A percentile compares a stretch with the other conserved stretches of the same genome.
phyloP scores from a whole-genome alignment of 495 filamentous ascomycete genomes.

The Lasiosphaeria miniovina region DNA sequence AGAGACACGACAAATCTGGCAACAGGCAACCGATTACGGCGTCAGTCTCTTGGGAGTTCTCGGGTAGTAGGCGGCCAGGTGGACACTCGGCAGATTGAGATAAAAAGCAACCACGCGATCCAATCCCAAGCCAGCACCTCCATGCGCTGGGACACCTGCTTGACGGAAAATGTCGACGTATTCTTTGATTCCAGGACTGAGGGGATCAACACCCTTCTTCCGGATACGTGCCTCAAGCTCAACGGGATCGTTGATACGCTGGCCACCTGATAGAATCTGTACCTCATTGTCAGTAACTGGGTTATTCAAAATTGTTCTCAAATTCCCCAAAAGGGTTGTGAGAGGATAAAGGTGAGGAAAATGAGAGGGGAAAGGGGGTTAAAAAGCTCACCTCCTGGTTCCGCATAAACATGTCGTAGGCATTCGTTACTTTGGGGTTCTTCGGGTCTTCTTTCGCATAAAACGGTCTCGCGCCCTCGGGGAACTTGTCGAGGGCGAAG shows the following conservation, averaged over 20 bases:
- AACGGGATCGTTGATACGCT: constrained; percentile 74
- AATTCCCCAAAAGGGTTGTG: background rate
- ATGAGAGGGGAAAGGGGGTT: too few species aligned
- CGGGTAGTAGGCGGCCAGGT: constrained; percentile 75
- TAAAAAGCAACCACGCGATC: constrained; percentile 90
- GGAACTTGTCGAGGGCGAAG: constrained; percentile 90
- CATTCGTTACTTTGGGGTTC: constrained; percentile 69
- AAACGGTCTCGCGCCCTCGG: constrained; percentile 79
- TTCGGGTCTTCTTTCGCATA: constrained; percentile 79
- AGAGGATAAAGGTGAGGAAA: background rate
- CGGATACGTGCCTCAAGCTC: constrained; percentile 67
- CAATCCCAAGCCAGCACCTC: constrained; percentile 81
- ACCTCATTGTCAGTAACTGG: too few species aligned
- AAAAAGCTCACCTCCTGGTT: constrained; percentile 55
- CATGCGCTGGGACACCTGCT: constrained; percentile 73
- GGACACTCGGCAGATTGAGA: constrained; percentile 76
- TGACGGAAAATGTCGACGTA: constrained; percentile 79
- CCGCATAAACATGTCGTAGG: constrained; percentile 90
- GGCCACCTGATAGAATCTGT: constrained; percentile 64
- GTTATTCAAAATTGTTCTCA: background rate
- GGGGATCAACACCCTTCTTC: constrained; percentile 70
- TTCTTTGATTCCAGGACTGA: constrained; percentile 72
- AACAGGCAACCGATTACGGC: constrained; percentile 43
- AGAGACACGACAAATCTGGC: too few species aligned
- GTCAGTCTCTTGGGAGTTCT: constrained; percentile 79